Conservation (phyloP, 257 asterid genomes). For the Rauvolfia tetraphylla region DNA sequence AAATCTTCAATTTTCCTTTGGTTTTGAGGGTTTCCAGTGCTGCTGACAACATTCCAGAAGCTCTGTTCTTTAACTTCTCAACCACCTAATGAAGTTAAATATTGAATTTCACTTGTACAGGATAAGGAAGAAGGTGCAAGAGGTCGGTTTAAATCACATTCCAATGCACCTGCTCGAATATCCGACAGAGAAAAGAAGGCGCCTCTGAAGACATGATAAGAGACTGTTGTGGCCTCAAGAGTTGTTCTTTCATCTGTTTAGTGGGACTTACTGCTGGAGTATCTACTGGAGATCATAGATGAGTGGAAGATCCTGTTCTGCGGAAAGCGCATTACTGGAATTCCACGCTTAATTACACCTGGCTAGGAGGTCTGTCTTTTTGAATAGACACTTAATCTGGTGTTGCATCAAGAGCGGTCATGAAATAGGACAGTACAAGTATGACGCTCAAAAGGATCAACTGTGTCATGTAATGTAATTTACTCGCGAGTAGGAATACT, state of each 20-base stretch:
- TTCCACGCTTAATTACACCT: background rate
- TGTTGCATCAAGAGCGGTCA: background rate
- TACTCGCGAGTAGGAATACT: background rate
- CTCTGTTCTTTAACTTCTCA: background rate
- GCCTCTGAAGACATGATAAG: conserved; percentile 63
- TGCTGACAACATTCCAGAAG: background rate
- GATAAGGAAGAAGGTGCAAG: conserved; percentile 79
- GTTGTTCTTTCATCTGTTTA: background rate
- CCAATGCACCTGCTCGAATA: conserved; percentile 80
- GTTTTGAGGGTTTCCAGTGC: background rate
- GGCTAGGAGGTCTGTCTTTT: background rate
- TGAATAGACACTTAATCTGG: background rate
- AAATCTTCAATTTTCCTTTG: background rate
- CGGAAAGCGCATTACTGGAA: background rate
- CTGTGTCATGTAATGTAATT: background rate
- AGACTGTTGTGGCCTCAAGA: conserved; percentile 1
- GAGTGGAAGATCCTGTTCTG: background rate
- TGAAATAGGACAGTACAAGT: background rate
- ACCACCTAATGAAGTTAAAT: background rate
- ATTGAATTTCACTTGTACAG: conserved; percentile 31
- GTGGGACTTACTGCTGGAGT: background rate
- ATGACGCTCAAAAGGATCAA: background rate
- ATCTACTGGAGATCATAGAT: background rate
- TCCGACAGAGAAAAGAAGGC: conserved; percentile 95
- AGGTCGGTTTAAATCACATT: conserved; percentile 91